Conservation (phyloP, 1,139 yeast species). For the Saccharomyces uvarum region DNA sequence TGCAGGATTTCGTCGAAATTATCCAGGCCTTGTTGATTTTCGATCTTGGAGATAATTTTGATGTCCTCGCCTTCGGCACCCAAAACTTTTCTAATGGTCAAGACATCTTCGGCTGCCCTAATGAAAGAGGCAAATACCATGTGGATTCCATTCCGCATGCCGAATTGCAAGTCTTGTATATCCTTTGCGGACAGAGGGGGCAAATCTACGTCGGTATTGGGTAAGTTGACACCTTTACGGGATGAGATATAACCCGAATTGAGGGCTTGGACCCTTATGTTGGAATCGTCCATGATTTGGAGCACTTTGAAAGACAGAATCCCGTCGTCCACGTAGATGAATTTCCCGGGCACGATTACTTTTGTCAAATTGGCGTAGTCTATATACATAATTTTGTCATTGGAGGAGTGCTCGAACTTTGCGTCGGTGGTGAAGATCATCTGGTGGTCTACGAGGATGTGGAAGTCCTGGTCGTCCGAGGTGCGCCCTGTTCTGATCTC, state of each 20-base stretch:
- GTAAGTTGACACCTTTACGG: conserved; percentile 98
- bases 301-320: conserved; percentile 89
- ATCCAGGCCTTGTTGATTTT: conserved; percentile 99
- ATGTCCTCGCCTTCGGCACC: conserved; percentile 96
- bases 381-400: conserved; percentile 74
- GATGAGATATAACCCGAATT: conserved; percentile 93
- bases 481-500: conserved; percentile 99
- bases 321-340: conserved; percentile 95
- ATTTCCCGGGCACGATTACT: conserved; percentile 78
- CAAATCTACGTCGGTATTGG: conserved; percentile 96
- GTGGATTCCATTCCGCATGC: conserved; percentile 94
- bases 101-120: conserved; percentile 86
- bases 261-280: conserved; percentile 78
- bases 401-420: conserved; percentile 58
- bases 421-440: conserved; percentile 92
- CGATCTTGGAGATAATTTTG: conserved; percentile 94
- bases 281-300: conserved; percentile 68
- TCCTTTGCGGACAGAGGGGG: conserved; percentile 98
- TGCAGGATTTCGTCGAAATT: conserved; percentile 91
- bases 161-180: conserved; percentile 79
- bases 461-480: conserved; percentile 63
- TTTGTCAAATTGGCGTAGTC: conserved; percentile 95
- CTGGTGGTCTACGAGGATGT: conserved; percentile 77
- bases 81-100: conserved; percentile 81
- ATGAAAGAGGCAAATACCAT: conserved; percentile 98